Conservation (phyloP, 1,284 basidiomycete species). For the Pyrrhoderma lamaoense region DNA sequence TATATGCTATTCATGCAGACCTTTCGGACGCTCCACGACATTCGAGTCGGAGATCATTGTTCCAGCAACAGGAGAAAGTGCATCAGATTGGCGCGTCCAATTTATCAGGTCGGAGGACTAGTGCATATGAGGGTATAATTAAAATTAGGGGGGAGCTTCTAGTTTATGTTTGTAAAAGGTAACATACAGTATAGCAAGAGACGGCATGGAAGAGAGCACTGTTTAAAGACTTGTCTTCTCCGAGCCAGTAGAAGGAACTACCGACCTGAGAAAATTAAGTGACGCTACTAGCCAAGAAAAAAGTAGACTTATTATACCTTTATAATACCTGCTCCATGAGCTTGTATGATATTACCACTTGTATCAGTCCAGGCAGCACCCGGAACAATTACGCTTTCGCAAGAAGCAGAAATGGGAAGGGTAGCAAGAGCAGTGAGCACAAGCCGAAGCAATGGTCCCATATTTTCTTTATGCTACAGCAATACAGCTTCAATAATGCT, state of each 20-base stretch:
- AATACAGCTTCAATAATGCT: too few species aligned
- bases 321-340: constrained; percentile 54
- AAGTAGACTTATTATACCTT: constrained; percentile 32
- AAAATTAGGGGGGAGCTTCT: constrained; percentile 1
- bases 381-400: constrained; percentile 42
- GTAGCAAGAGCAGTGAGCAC: neutral
- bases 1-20: constrained; percentile 25
- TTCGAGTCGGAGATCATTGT: constrained; percentile 54
- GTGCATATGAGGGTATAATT: too few species aligned
- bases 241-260: constrained; percentile 55
- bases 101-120: constrained; percentile 47
- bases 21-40: constrained; percentile 59
- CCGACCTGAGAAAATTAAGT: constrained; percentile 34
- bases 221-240: constrained; percentile 57
- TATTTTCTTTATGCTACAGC: too few species aligned
- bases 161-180: neutral
- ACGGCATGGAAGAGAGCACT: constrained; percentile 51
- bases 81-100: constrained; percentile 54
- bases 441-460: too few species aligned
- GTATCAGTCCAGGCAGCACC: constrained; percentile 62
- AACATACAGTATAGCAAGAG: constrained; percentile 46
- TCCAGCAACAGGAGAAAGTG: constrained; percentile 43
- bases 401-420: constrained; percentile 3
- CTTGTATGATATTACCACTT: constrained; percentile 54
- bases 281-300: neutral